Conservation (phyloP, 129 eudicot species). For the Flaveria ramosissima region DNA sequence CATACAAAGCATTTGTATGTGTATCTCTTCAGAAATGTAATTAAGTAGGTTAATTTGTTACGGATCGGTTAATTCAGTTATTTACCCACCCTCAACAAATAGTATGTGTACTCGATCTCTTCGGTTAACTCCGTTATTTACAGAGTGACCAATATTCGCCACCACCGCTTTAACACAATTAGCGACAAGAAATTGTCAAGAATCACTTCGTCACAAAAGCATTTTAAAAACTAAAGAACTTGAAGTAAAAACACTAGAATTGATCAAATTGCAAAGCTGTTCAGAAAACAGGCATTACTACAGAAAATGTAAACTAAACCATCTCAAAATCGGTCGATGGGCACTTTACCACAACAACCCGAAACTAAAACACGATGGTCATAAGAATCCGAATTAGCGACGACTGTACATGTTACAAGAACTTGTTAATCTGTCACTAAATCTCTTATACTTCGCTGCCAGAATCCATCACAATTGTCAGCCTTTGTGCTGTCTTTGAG, state of each 20-base stretch:
- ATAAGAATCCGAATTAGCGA: conserved; percentile 28
- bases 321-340: conserved; percentile 27
- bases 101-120: too few species aligned
- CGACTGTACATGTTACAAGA: conserved; percentile 52
- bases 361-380: conserved; percentile 19
- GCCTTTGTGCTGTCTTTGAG: conserved; percentile 63
- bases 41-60: too few species aligned
- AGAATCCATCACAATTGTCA: conserved; percentile 58
- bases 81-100: too few species aligned
- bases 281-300: conserved; percentile 16
- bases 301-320: conserved; percentile 23
- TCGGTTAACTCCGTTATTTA: too few species aligned
- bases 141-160: not conserved
- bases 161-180: not conserved
- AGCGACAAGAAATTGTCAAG: not conserved
- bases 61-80: too few species aligned
- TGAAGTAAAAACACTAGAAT: conserved; percentile 13
- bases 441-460: conserved; percentile 50
- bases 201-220: conserved; percentile 6
- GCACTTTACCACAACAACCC: conserved; percentile 39
- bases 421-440: conserved; percentile 37
- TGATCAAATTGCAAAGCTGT: conserved; percentile 6
- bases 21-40: not conserved
- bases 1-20: not conserved
- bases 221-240: conserved; percentile 11